Base-by-base conservation (phyloP, 805 yeast species). In the Wickerhamomyces alni region DNA sequence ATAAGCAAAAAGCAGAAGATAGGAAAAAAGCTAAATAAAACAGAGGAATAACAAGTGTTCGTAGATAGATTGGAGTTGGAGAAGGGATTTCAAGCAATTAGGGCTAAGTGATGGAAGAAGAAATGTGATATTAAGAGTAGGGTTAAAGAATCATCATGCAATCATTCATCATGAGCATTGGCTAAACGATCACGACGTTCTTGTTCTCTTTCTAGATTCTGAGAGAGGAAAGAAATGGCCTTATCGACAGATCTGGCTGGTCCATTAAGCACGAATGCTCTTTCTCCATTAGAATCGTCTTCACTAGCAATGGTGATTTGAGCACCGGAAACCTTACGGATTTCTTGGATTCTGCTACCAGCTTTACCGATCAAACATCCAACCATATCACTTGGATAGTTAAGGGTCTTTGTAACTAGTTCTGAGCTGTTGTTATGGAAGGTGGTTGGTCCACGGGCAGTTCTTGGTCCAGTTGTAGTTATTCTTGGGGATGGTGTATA, bases 351-450 rank as follows among this genome's bases (percentile, higher is more conserved):
- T 63, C 94, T 75, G 22, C 85, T 67, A 30, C 96, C 96, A 47
- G 81, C 79, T 50, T 82, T 82, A 43, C 96, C 96, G 51, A 88
- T 86, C 39, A 88, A 69, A 37, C 95, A 91, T 32, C 96, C 96
- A 33, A 88, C 95, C 65, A 80, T 79, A 44, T 80, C 86, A 48
- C 82, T 80, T 29, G 94, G 87, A 56, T 87, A 82, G 22, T 74
- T 66, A 16, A 78, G 64, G 3, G 70, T 61, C 32, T 72, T 71
- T 7, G 75, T 48, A 15, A 51, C 27, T 18, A 32, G 46, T 12
- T 40, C 44, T 8, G 47, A 47, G 16, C 37, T 35, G 17, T 22
- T 16, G 17, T 33, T 30, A 18, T 17, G 19, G 25, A n/a, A 5
- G 28, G 3, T 25, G 24, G 13, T 29, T 15, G 24, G 17, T 8